A percentile compares a stretch with the other conserved stretches of the same genome.
Evolutionary conservation across 306 rosid species (phyloP).

Genomic region (Arachis stenosperma): DNA sequence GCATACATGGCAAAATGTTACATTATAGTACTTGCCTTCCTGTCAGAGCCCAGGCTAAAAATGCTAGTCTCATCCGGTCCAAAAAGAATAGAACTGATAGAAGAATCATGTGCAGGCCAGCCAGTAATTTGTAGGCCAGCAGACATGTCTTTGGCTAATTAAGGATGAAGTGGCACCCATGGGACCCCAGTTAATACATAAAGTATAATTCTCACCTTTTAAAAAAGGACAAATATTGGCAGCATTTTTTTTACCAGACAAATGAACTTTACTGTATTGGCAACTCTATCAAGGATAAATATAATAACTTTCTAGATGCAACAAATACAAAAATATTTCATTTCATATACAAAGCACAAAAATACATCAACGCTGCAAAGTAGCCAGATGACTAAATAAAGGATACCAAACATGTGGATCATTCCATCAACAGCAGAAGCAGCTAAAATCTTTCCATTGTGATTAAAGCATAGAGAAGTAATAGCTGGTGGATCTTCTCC

Average conservation of each 20-base stretch:
- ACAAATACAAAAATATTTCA: neutral
- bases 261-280: constrained; percentile 22
- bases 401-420: constrained; percentile 99
- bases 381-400: constrained; percentile 37
- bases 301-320: constrained; percentile 19
- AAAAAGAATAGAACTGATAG: constrained; percentile 85
- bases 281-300: neutral
- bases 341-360: neutral
- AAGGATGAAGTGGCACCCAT: constrained; percentile 48
- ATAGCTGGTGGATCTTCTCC: constrained; percentile 99
- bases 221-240: neutral
- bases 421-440: constrained; percentile 95
- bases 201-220: neutral
- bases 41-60: constrained; percentile 91
- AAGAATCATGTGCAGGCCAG: constrained; percentile 99
- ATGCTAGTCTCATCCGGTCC: constrained; percentile 99
- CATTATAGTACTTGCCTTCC: constrained; percentile 66
- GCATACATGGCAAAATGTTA: constrained; percentile 20
- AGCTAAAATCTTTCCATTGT: constrained; percentile 94
- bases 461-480: constrained; percentile 93
- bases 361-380: constrained; percentile 12
- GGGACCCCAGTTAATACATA: constrained; percentile 6
- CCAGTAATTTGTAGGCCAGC: constrained; percentile 96
- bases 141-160: constrained; percentile 83
- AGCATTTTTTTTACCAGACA: constrained; percentile 23